These are phyloP conservation scores for Fusarium sp. DNA, from an alignment of 2,329 filamentous ascomycete genomes.

Conservation along the genomic window DNA sequence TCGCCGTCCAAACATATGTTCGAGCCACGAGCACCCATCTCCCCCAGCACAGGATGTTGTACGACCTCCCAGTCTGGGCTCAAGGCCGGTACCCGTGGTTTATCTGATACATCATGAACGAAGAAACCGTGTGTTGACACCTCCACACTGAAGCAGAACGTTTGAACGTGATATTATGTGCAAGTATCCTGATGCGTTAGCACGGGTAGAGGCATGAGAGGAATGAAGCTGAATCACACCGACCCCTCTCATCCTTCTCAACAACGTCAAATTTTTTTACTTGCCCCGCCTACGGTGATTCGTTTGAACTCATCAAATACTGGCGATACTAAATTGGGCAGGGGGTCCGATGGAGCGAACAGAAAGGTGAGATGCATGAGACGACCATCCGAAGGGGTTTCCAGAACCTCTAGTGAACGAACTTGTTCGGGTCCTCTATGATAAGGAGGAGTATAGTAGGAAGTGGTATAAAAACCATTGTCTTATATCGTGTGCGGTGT, in stretches of 20 bases:
- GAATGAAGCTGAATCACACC: slow-evolving; percentile 3
- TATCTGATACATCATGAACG: not conserved
- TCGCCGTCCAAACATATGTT: not conserved
- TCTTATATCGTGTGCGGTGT: not conserved
- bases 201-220: slow-evolving; percentile 21
- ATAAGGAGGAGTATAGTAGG: not conserved
- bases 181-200: slow-evolving; percentile 15
- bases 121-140: not conserved
- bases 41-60: slow-evolving; percentile 13
- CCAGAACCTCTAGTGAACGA: not conserved
- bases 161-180: not conserved
- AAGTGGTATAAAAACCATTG: not conserved
- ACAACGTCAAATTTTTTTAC: not conserved
- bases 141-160: not conserved
- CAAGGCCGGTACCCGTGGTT: slow-evolving; percentile 17
- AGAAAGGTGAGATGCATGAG: not conserved
- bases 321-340: not conserved
- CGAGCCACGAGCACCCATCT: not conserved
- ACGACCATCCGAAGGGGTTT: not conserved
- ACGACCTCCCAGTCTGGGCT: slow-evolving; percentile 14
- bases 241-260: not conserved
- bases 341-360: not conserved
- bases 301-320: not conserved
- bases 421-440: not conserved
- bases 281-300: not conserved